phyloP scores from a whole-genome alignment of 257 asterid species.

The Verbena officinalis region DNA sequence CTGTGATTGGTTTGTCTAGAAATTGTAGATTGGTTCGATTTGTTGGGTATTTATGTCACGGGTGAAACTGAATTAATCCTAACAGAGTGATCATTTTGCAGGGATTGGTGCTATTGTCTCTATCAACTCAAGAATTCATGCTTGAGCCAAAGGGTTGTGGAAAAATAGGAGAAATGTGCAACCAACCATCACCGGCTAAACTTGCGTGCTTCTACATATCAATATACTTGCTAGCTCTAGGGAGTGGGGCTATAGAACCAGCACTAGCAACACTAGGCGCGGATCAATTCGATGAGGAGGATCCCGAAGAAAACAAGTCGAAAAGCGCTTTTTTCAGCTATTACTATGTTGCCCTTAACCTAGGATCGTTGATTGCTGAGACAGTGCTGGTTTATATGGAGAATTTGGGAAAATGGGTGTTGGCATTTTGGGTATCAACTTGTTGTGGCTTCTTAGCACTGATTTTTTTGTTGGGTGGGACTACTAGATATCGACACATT shows the following conservation, averaged over 20 bases:
- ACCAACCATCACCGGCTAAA: constrained; percentile 52
- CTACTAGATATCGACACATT: constrained; percentile 54
- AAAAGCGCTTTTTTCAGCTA: constrained; percentile 68
- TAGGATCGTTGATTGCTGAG: constrained; percentile 80
- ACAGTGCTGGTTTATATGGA: constrained; percentile 67
- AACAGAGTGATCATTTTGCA: constrained; percentile 22
- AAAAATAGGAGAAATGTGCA: constrained; percentile 49
- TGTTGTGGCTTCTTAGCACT: constrained; percentile 62
- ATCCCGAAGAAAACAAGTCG: constrained; percentile 58
- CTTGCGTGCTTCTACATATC: constrained; percentile 64
- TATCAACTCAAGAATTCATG: constrained; percentile 68
- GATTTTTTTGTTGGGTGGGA: constrained; percentile 54
- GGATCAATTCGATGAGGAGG: constrained; percentile 83
- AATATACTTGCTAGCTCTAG: constrained; percentile 69
- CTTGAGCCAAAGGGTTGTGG: constrained; percentile 81
- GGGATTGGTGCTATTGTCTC: constrained; percentile 69
- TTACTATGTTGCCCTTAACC: constrained; percentile 72
- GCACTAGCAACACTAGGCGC: constrained; percentile 85
- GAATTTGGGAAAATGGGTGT: constrained; percentile 66
- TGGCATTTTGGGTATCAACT: constrained; percentile 90
- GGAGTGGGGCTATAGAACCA: constrained; percentile 90
- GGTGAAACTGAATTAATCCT: background rate
- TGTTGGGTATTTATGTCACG: background rate
- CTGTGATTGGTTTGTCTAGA: too few species aligned
- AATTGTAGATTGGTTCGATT: background rate